Base-by-base conservation (phyloP, 2,329 filamentous ascomycete genomes). In the Sclerotinia nivalis region DNA sequence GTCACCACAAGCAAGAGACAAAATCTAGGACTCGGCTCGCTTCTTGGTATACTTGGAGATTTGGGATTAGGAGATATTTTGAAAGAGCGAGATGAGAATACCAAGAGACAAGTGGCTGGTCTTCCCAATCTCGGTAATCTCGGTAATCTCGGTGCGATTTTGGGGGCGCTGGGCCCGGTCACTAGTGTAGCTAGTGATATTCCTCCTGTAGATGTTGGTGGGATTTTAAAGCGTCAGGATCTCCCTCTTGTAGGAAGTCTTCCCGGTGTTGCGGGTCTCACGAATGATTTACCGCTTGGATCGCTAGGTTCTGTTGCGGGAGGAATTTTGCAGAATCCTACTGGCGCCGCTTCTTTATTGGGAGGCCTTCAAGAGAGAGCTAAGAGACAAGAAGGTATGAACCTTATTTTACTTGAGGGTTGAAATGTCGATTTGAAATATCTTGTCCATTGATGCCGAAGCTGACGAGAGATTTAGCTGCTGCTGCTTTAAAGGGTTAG, bases 351-450 rank as follows among this genome's bases (percentile, higher is more conserved):
- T 18, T 40, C 55, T 20, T 8, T 59, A 18, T 45, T 59, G 8
- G 56, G 37, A 15, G n/a, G n/a, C 2, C n/a, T 60, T 7, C 45
- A 60, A 6, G 37, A 60, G n/a, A 60, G 25, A 45, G 37, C 56
- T 1, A 60, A 45, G 37, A 60, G 56, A 45, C 37, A 60, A 45
- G 56, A 45, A 28, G 37, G 34, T 59, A 43, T 59, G 34, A 7
- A 10, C 2, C n/a, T 59, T n/a, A 59, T 25, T 43, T 20, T 18
- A 18, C 8, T 20, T 15, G 34, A 18, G 13, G 18, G 13, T 3
- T 1, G 4, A 8, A 1, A 18, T 43, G 4, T 1, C 34, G 10
- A 43, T 8, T 18, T 10, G 6, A 6, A 2, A 2, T 2, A 0
- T 15, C 3, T 10, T 6, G 2, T 43, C 4, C 34, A 9, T 22